Evolutionary conservation across 2,329 filamentous ascomycete genomes (phyloP).

Genomic region (Akanthomyces dipterigenus): DNA sequence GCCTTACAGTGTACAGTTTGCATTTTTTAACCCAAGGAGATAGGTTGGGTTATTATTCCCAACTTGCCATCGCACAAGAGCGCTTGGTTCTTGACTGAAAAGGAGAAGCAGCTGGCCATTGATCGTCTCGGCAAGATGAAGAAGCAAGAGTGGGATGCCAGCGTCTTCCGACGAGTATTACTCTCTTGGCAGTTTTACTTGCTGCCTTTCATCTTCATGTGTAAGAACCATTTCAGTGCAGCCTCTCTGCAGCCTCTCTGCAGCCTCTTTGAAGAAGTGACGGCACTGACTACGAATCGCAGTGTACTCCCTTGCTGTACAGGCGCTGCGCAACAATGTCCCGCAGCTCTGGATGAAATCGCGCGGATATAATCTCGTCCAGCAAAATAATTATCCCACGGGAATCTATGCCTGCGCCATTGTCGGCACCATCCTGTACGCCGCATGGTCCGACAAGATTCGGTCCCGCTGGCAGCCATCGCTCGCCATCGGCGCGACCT

Average conservation of each 20-base stretch:
- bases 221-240: constrained; percentile 18
- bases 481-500: constrained; percentile 34
- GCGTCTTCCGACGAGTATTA: constrained; percentile 14
- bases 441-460: constrained; percentile 33
- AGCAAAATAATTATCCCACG: constrained; percentile 40
- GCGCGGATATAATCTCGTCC: constrained; percentile 33
- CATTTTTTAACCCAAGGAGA: not conserved
- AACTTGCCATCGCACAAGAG: constrained; percentile 33
- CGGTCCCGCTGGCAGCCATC: constrained; percentile 38
- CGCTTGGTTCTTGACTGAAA: constrained; percentile 31
- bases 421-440: constrained; percentile 33
- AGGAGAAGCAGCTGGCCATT: constrained; percentile 30
- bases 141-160: constrained; percentile 13
- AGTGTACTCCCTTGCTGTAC: constrained; percentile 37
- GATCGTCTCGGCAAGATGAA: constrained; percentile 27
- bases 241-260: too few species aligned
- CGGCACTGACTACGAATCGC: not conserved
- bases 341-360: constrained; percentile 39
- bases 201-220: constrained; percentile 38
- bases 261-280: not conserved
- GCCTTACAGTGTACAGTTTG: not conserved
- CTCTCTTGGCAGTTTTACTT: constrained; percentile 41
- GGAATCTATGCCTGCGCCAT: constrained; percentile 35
- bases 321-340: constrained; percentile 36
- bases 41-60: constrained; percentile 38